Conservation (phyloP, 768 basidiomycete genomes). For the Boletus reticulatus region DNA sequence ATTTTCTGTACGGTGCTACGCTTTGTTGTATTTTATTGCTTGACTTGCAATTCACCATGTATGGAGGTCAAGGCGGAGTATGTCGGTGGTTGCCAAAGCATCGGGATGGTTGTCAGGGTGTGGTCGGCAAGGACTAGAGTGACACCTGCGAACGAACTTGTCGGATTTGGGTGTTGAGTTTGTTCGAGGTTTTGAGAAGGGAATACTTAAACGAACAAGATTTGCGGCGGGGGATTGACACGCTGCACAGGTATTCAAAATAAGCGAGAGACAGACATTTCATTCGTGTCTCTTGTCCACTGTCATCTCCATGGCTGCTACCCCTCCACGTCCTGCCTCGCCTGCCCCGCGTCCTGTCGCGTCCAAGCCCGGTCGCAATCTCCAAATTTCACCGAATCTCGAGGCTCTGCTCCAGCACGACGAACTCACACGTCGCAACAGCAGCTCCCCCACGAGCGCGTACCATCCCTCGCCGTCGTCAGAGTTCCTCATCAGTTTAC, state of each 20-base stretch:
- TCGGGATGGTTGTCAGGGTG: no score
- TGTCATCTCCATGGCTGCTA: slow-evolving; percentile 18
- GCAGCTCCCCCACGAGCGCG: slow-evolving; percentile 22
- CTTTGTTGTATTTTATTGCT: neutral
- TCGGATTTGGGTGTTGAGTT: neutral
- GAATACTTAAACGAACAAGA: neutral
- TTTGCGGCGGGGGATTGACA: neutral
- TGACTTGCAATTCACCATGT: no score
- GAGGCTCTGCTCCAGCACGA: slow-evolving; percentile 61
- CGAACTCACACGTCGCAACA: slow-evolving; percentile 40
- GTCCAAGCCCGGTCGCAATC: slow-evolving; percentile 17
- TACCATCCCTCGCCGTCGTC: slow-evolving; percentile 6
- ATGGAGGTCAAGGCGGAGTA: no score
- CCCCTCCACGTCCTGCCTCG: slow-evolving; percentile 21
- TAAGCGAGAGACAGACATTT: slow-evolving; percentile 9
- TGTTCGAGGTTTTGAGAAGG: neutral
- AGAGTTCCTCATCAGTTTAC: slow-evolving; percentile 27
- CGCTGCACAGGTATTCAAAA: slow-evolving; percentile 16
- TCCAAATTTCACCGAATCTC: slow-evolving; percentile 58
- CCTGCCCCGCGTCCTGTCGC: slow-evolving; percentile 2
- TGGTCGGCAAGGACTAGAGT: no score
- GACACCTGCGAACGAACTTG: no score
- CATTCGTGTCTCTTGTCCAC: neutral
- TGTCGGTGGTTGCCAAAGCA: no score
- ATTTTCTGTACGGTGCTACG: slow-evolving; percentile 5